Percentiles rank a stretch among this genome's conserved stretches.
phyloP scores from a whole-genome alignment of 2,329 filamentous ascomycete species.

The Alternaria metachromatica region DNA sequence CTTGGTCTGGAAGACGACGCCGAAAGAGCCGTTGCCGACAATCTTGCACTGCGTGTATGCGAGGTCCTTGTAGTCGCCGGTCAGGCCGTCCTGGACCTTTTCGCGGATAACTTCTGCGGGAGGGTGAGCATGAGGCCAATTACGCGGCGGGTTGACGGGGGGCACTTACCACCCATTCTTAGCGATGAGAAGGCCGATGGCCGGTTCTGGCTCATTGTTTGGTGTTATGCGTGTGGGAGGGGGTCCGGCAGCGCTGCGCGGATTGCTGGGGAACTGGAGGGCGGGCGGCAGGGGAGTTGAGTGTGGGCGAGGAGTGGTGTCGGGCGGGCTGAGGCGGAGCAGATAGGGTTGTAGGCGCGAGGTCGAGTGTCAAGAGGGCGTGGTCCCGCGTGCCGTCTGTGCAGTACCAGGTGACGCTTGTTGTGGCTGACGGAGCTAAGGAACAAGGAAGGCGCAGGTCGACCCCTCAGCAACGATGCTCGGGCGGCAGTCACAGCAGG shows the following conservation, averaged over 20 bases:
- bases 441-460: constrained; percentile 27
- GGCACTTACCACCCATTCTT: constrained; percentile 92
- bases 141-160: not conserved
- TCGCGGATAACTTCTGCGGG: constrained; percentile 90
- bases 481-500: constrained; percentile 9
- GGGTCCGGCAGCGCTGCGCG: constrained; percentile 38
- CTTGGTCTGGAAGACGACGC: constrained; percentile 99
- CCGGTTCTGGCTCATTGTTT: constrained; percentile 85
- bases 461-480: constrained; percentile 22
- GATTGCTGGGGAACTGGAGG: constrained; percentile 51
- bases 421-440: constrained; percentile 26
- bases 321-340: constrained; percentile 59
- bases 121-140: constrained; percentile 42
- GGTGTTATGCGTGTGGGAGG: constrained; percentile 32
- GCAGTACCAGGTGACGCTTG: constrained; percentile 28
- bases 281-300: constrained; percentile 54
- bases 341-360: constrained; percentile 48
- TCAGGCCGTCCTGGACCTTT: constrained; percentile 98
- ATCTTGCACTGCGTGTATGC: constrained; percentile 99
- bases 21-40: constrained; percentile 97
- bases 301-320: constrained; percentile 51
- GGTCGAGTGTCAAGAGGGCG: constrained; percentile 30
- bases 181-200: constrained; percentile 85
- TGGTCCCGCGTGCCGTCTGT: constrained; percentile 29
- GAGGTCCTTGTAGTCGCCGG: constrained; percentile 94